Evolutionary conservation across 495 filamentous ascomycete genomes (phyloP).

Genomic region (Lasiosphaeriaceae sp.): DNA sequence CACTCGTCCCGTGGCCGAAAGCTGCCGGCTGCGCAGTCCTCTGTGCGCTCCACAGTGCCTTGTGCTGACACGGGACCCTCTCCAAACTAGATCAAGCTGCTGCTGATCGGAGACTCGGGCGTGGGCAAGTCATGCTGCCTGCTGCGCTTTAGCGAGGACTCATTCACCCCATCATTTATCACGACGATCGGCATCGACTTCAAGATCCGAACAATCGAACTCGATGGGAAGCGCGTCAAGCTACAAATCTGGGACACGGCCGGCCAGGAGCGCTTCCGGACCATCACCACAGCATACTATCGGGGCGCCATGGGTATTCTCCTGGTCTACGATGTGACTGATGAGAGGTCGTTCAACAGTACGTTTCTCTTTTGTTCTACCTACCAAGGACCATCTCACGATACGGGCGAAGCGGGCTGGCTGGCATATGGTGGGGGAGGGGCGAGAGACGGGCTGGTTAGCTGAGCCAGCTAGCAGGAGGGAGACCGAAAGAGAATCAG

Average conservation of each 20-base stretch:
- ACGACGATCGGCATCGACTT: constrained; percentile 99
- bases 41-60: background rate
- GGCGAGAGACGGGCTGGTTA: background rate
- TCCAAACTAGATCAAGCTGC: constrained; percentile 83
- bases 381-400: too few species aligned
- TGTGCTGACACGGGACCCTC: background rate
- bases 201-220: constrained; percentile 97
- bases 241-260: constrained; percentile 99
- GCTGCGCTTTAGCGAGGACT: constrained; percentile 97
- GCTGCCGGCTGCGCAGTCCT: too few species aligned
- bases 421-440: background rate
- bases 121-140: constrained; percentile 99
- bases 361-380: constrained; percentile 35
- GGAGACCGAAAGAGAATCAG: background rate
- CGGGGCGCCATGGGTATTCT: constrained; percentile 97
- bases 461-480: background rate
- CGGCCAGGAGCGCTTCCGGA: constrained; percentile 95
- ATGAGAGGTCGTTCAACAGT: constrained; percentile 97
- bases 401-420: too few species aligned
- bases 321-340: constrained; percentile 97
- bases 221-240: constrained; percentile 97
- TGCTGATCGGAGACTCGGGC: constrained; percentile 96
- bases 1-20: background rate
- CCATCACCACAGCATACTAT: constrained; percentile 98
- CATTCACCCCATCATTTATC: constrained; percentile 98